Evolutionary conservation across 2,329 filamentous ascomycete species (phyloP).

Genomic region (Calycina marina): DNA sequence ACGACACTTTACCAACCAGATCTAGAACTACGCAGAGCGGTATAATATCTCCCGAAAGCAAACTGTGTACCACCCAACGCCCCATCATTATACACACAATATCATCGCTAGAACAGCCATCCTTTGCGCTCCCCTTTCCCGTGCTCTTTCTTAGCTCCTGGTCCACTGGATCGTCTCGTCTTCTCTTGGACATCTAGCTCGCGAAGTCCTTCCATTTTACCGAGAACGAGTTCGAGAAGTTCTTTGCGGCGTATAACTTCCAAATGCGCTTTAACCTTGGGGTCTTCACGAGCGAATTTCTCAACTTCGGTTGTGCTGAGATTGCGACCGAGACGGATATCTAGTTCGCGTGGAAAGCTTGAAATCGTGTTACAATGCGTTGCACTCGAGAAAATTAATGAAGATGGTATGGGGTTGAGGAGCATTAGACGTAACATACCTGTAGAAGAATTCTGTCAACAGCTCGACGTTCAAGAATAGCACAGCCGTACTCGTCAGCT

Average conservation of each 20-base stretch:
- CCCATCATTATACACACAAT: no score
- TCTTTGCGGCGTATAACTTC: conserved; percentile 90
- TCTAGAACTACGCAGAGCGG: no score
- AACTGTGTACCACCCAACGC: no score
- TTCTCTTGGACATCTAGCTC: conserved; percentile 65
- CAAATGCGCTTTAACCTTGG: conserved; percentile 74
- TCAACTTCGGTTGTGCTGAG: conserved; percentile 71
- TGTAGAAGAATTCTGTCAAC: conserved; percentile 93
- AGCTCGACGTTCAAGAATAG: conserved; percentile 96
- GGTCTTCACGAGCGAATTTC: conserved; percentile 82
- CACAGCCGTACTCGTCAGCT: conserved; percentile 86
- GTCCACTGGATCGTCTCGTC: conserved; percentile 18
- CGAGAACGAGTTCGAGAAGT: conserved; percentile 77
- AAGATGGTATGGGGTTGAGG: not conserved
- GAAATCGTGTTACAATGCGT: not conserved
- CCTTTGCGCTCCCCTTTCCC: no score
- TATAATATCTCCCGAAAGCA: no score
- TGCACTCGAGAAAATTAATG: not conserved
- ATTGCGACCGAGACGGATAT: conserved; percentile 69
- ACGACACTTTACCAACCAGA: no score
- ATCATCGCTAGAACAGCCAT: not conserved
- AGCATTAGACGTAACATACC: not conserved
- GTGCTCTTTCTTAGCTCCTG: not conserved
- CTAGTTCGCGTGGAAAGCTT: conserved; percentile 81
- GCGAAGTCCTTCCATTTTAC: conserved; percentile 87